A percentile compares a stretch with the other conserved stretches of the same genome.
Conservation (phyloP, 148 eudicot genomes). For the Cornus kousa region DNA sequence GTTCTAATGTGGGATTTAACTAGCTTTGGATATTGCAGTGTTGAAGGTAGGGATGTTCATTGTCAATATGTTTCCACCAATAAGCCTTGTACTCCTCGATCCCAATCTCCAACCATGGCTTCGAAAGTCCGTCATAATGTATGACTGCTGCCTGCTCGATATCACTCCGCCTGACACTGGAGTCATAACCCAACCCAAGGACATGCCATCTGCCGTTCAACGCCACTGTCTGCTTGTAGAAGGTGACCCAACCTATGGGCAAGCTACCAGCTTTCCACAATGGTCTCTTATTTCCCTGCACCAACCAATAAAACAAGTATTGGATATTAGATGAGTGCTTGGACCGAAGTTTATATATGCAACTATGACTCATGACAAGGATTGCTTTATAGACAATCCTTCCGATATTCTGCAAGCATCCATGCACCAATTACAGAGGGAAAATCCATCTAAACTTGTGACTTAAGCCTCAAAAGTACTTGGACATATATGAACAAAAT, state of each 20-base stretch:
- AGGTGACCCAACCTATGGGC: constrained; percentile 92
- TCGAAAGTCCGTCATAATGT: constrained; percentile 86
- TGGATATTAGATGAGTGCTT: not conserved
- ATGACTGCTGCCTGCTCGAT: constrained; percentile 74
- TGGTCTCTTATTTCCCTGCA: constrained; percentile 73
- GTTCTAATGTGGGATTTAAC: constrained; percentile 12
- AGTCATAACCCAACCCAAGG: constrained; percentile 73
- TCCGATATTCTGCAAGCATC: no score
- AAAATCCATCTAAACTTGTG: no score
- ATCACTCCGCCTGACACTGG: constrained; percentile 40
- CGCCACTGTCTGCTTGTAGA: constrained; percentile 62
- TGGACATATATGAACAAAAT: no score
- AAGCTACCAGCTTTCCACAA: constrained; percentile 71
- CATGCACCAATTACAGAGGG: no score
- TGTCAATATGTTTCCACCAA: constrained; percentile 66
- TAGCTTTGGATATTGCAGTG: constrained; percentile 85
- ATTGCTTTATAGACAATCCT: no score
- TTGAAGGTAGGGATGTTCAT: constrained; percentile 64
- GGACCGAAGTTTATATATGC: not conserved
- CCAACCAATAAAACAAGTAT: constrained; percentile 1
- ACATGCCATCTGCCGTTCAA: constrained; percentile 77
- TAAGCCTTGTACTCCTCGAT: constrained; percentile 61
- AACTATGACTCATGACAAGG: no score
- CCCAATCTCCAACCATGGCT: constrained; percentile 97
- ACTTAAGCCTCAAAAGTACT: no score